Evolutionary conservation across 2,329 filamentous ascomycete species (phyloP), one percentile per base, ranked within the genome.

Genomic region (Chrysoporthe puriensis): DNA sequence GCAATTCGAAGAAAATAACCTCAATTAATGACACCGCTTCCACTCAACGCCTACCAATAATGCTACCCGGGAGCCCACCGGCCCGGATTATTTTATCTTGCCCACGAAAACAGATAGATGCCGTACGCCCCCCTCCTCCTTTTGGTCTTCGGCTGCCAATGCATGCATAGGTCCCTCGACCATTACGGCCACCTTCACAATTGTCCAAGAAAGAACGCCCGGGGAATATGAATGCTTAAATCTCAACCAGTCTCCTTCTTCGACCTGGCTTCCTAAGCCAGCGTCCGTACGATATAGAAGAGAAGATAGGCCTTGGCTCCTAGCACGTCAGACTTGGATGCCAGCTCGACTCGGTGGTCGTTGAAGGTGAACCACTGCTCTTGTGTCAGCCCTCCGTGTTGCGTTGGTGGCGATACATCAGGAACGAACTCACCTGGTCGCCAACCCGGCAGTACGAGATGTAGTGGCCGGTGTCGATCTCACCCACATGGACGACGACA

Each of bases 381-480:
- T 42, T 34, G 6, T 8, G 70, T 73, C 52, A 70, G 63, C 52
- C 21, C 18, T 16, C 11, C 18, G 36, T 40, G 9, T 43, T 48
- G 16, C 13, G 21, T n/a, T 11, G 40, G 16, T 18, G 3, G 5
- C 16, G 13, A 4, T 14, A 21, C 9, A 9, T 4, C 62, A 42
- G 50, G 52, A 76, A 32, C 11, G 36, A 14, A 40, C n/a, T 70
- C 77, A 87, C 86, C 82, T 91, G 88, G 66, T 92, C 91, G 4
- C 90, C 91, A 68, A 95, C 91, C 59, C 93, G 84, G 69, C 92
- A 94, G 77, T 96, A 97, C n/a, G 91, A 92, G 66, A 94, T 89
- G 75, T 97, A 97, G 76, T 97, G 94, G 18, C 94, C 95, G 1
- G 93, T 94, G 74, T 97, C 94, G 67, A 97, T 91, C 78, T 95